phyloP scores from a whole-genome alignment of 208 protist species.

The Leishmania mexicana region DNA sequence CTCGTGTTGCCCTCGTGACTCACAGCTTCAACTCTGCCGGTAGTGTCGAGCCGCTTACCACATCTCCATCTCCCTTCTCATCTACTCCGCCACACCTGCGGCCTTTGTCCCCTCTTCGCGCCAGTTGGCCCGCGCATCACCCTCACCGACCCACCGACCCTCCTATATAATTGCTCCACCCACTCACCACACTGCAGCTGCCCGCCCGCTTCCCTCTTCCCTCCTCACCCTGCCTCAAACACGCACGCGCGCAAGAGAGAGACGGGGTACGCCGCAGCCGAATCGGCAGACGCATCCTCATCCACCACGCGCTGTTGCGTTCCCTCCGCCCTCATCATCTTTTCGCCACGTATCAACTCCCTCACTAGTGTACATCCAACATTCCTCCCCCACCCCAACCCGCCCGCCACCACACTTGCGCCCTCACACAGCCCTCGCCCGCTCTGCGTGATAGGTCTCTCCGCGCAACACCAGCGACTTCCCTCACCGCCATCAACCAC shows the following conservation, averaged over 20 bases:
- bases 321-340: not conserved
- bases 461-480: not conserved
- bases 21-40: not conserved
- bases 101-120: too few species aligned
- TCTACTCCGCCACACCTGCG: not conserved
- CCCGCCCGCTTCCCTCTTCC: not conserved
- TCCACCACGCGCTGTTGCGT: not conserved
- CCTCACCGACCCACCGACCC: not conserved
- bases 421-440: too few species aligned
- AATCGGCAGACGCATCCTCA: not conserved
- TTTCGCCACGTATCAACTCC: not conserved
- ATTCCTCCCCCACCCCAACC: not conserved
- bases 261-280: not conserved
- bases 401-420: too few species aligned
- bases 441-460: not conserved
- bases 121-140: too few species aligned
- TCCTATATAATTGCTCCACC: not conserved
- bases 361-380: not conserved
- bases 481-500: too few species aligned
- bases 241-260: not conserved
- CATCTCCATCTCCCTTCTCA: not conserved
- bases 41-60: not conserved
- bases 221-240: not conserved
- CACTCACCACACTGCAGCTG: not conserved
- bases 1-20: not conserved